phyloP scores from a whole-genome alignment of 2,329 filamentous ascomycete species.

The Alternaria gansuensis region DNA sequence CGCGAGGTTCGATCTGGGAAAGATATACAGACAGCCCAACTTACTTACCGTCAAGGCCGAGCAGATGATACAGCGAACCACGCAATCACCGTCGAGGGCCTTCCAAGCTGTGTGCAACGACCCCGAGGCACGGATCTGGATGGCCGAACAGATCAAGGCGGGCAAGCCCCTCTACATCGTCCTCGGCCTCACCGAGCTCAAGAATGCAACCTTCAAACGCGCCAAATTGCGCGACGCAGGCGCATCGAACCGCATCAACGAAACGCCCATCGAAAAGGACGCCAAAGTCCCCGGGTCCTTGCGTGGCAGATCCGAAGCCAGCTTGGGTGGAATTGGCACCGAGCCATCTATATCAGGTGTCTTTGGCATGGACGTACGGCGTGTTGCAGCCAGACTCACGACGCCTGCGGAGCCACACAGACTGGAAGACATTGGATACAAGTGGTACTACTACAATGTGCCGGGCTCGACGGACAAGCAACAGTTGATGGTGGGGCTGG shows the following conservation, averaged over 20 bases:
- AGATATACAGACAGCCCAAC: conserved; percentile 51
- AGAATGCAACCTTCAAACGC: conserved; percentile 51
- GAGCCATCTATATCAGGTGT: conserved; percentile 48
- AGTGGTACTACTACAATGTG: conserved; percentile 48
- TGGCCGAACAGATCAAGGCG: conserved; percentile 39
- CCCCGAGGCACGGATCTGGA: conserved; percentile 47
- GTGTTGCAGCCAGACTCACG: conserved; percentile 43
- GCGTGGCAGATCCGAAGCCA: conserved; percentile 37
- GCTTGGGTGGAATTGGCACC: conserved; percentile 41
- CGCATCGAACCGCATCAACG: conserved; percentile 47
- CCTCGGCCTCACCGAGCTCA: conserved; percentile 51
- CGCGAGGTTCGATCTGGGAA: conserved; percentile 51
- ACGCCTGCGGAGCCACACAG: conserved; percentile 47
- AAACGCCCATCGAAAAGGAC: conserved; percentile 44
- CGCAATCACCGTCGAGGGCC: conserved; percentile 37
- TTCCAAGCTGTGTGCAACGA: conserved; percentile 49
- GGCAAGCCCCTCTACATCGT: conserved; percentile 48
- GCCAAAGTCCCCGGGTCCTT: conserved; percentile 47
- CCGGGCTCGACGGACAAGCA: conserved; percentile 40
- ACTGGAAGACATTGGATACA: conserved; percentile 44
- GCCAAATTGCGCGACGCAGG: conserved; percentile 50
- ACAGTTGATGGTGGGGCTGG: conserved; percentile 50
- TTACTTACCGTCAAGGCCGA: conserved; percentile 49
- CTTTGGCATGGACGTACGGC: conserved; percentile 51
- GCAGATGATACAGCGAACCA: conserved; percentile 52